Base-by-base conservation (phyloP, 495 filamentous ascomycete species). In the Gamarada debralockiae region DNA sequence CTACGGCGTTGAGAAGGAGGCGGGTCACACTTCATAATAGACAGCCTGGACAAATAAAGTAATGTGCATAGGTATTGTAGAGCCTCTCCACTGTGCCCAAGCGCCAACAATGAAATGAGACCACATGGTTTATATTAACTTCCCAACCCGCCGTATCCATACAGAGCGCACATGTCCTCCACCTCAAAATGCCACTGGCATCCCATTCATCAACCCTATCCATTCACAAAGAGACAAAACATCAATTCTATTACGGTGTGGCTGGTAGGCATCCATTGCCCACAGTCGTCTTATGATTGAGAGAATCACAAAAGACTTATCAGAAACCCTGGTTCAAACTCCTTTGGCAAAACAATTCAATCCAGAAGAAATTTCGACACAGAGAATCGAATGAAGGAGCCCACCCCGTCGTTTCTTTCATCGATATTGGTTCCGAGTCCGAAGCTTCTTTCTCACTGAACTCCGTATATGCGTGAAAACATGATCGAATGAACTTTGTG, bases 401-500 rank as follows among this genome's bases (percentile, higher is more conserved):
- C 14, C n/a, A n/a, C n/a, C n/a, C 15, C 31, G 27, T 54, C 17
- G 15, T 61, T 25, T 49, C 50, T 48, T 38, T 55, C 52, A 49
- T 60, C 58, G 58, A 56, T 50, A 46, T 55, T 56, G 47, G 15
- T 48, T 54, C 46, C 50, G 50, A 42, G 25, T 53, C 37, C 45
- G 22, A 36, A 52, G 34, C 21, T 27, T 54, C 47, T 55, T 34
- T 57, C 47, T 57, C 53, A 59, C 44, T 57, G 37, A 59, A 63
- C 56, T 59, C 56, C 56, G 45, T 59, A 59, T 56, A 57, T 63
- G 60, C 56, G 53, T 63, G 49, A 53, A 49, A 58, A 56, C 42
- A 53, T 62, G 52, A 50, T 25, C 44, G 55, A 53, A 34, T 23
- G 29, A 31, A 52, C 24, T 54, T 31, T 37, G 22, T 60, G 50